phyloP scores from a whole-genome alignment of 805 yeast species.

The Monosporozyma yasuniensis region DNA sequence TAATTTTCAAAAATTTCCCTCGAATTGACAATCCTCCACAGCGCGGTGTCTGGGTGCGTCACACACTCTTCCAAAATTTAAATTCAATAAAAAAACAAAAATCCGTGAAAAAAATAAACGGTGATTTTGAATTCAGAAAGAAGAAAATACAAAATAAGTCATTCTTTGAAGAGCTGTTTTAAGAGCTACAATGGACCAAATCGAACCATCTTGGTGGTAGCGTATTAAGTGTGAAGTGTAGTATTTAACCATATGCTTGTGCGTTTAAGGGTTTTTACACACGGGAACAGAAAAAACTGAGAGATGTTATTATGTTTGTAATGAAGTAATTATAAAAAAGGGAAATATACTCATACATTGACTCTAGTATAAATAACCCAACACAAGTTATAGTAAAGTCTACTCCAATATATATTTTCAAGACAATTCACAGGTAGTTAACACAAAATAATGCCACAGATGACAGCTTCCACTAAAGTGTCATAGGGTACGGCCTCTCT shows the following conservation, averaged over 20 bases:
- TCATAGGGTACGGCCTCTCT: background rate
- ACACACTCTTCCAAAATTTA: background rate
- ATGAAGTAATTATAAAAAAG: no score
- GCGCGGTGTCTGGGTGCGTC: slow-evolving; percentile 1
- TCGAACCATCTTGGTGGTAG: background rate
- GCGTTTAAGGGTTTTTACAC: no score
- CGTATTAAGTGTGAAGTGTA: background rate
- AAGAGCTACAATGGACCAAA: background rate
- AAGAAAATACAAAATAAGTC: background rate
- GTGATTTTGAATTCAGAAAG: background rate
- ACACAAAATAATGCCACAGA: background rate
- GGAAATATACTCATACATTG: no score
- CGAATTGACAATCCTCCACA: background rate
- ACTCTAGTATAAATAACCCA: no score
- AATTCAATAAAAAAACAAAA: background rate
- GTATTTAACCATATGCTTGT: no score
- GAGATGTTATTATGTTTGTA: no score
- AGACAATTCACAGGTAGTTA: no score
- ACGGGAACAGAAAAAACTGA: no score
- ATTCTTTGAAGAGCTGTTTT: background rate
- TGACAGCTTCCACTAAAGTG: background rate
- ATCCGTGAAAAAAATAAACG: background rate
- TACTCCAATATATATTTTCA: no score
- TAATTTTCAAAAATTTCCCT: background rate
- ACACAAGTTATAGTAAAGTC: no score